These are phyloP conservation scores for Fusarium sterilihyphosum DNA, from an alignment of 2,329 filamentous ascomycete species.

Conservation along the genomic window DNA sequence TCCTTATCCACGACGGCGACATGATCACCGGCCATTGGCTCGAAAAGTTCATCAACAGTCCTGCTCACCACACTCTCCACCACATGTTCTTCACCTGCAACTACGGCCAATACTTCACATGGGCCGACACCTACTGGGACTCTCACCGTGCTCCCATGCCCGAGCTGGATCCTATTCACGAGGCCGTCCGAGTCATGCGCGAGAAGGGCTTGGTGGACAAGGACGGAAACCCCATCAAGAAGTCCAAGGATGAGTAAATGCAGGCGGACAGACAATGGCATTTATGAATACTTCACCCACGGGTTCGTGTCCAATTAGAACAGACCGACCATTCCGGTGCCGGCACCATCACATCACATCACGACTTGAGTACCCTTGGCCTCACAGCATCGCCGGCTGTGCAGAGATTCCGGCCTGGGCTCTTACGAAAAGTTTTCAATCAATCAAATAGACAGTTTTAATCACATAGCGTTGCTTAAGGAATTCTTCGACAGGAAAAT, in stretches of 20 bases:
- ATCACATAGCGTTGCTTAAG: slow-evolving; percentile 30
- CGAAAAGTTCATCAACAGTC: slow-evolving; percentile 59
- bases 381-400: slow-evolving; percentile 10
- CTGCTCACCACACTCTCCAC: slow-evolving; percentile 59
- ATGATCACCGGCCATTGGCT: slow-evolving; percentile 59
- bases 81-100: slow-evolving; percentile 62
- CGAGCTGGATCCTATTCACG: slow-evolving; percentile 56
- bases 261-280: background rate
- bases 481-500: slow-evolving; percentile 41
- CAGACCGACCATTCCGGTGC: slow-evolving; percentile 29
- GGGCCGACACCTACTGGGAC: slow-evolving; percentile 56
- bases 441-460: slow-evolving; percentile 33
- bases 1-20: slow-evolving; percentile 61
- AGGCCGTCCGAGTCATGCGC: slow-evolving; percentile 56
- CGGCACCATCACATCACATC: slow-evolving; percentile 28
- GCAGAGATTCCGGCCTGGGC: slow-evolving; percentile 6
- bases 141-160: slow-evolving; percentile 57
- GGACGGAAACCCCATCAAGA: slow-evolving; percentile 51
- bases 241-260: slow-evolving; percentile 44
- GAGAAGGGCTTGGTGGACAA: slow-evolving; percentile 57
- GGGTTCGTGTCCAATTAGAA: background rate
- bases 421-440: slow-evolving; percentile 31
- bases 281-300: background rate
- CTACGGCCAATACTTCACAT: slow-evolving; percentile 61
- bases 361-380: slow-evolving; percentile 13